Conservation (phyloP, 768 basidiomycete genomes). For the Pleurotus pulmonarius region DNA sequence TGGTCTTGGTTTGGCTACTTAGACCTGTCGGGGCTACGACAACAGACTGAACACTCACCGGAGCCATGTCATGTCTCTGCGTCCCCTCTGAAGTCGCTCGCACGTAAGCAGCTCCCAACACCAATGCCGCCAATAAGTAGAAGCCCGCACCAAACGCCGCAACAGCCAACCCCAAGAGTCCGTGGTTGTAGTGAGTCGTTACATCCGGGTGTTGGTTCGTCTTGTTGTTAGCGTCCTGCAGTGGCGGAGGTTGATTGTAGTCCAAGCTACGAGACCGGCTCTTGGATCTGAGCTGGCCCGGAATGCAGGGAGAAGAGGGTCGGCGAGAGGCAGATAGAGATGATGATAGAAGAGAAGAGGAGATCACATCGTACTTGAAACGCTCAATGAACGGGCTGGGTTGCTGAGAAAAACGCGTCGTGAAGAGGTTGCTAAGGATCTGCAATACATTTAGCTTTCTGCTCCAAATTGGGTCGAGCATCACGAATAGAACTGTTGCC, state of each 20-base stretch:
- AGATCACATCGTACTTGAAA: slow-evolving; percentile 83
- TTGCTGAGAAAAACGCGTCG: slow-evolving; percentile 25
- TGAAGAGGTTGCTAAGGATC: slow-evolving; percentile 24
- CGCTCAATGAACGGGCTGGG: slow-evolving; percentile 63
- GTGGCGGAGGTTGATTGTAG: slow-evolving; percentile 15
- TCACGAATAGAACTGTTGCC: not conserved
- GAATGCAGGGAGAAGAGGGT: slow-evolving; percentile 33
- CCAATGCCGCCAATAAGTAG: slow-evolving; percentile 6
- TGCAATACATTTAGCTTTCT: slow-evolving; percentile 29
- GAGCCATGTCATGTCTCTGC: slow-evolving; percentile 42
- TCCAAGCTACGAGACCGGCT: slow-evolving; percentile 41
- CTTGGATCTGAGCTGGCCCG: slow-evolving; percentile 40
- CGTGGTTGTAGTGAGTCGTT: slow-evolving; percentile 31
- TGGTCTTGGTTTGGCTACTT: slow-evolving; percentile 40
- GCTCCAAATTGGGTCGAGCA: not conserved
- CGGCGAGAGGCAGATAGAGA: slow-evolving; percentile 40
- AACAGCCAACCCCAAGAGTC: slow-evolving; percentile 32
- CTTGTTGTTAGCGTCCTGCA: slow-evolving; percentile 13
- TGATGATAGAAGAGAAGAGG: slow-evolving; percentile 69
- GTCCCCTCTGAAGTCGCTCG: slow-evolving; percentile 16
- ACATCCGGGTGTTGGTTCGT: slow-evolving; percentile 27
- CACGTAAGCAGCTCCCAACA: slow-evolving; percentile 4
- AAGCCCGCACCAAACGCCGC: slow-evolving; percentile 29
- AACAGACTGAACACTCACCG: slow-evolving; percentile 35
- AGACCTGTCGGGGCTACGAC: not conserved